Conservation (phyloP, 441 rosid species). For the Kokia cookei region DNA sequence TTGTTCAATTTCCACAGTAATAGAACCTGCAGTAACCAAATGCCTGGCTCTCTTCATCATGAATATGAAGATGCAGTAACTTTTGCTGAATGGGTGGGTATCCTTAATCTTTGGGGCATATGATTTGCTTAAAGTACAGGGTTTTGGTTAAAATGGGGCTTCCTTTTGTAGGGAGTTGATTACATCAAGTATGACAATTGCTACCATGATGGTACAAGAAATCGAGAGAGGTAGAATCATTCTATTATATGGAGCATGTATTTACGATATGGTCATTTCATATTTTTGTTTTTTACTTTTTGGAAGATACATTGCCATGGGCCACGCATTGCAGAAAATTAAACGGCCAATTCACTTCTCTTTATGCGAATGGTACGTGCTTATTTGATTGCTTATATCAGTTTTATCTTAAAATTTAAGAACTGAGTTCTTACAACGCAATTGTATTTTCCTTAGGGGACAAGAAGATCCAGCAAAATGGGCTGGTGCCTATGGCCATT, state of each 20-base stretch:
- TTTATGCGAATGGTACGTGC: slow-evolving; percentile 29
- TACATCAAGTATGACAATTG: slow-evolving; percentile 40
- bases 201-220: slow-evolving; percentile 22
- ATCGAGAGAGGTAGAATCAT: slow-evolving; percentile 18
- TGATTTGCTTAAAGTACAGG: neutral
- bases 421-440: neutral
- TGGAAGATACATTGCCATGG: slow-evolving; percentile 25
- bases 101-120: neutral
- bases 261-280: neutral
- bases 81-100: slow-evolving; percentile 31
- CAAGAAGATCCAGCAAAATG: slow-evolving; percentile 32
- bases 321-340: slow-evolving; percentile 24
- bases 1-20: slow-evolving; percentile 10
- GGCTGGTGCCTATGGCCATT: slow-evolving; percentile 24
- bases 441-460: slow-evolving; percentile 14
- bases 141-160: neutral
- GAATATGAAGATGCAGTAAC: slow-evolving; percentile 30
- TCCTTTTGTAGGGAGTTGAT: slow-evolving; percentile 21
- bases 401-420: neutral
- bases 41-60: slow-evolving; percentile 38
- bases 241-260: neutral
- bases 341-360: slow-evolving; percentile 24
- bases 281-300: neutral
- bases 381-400: neutral
- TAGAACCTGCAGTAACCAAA: slow-evolving; percentile 26